phyloP scores from a whole-genome alignment of 805 yeast genomes.

The Starmera quercuum region DNA sequence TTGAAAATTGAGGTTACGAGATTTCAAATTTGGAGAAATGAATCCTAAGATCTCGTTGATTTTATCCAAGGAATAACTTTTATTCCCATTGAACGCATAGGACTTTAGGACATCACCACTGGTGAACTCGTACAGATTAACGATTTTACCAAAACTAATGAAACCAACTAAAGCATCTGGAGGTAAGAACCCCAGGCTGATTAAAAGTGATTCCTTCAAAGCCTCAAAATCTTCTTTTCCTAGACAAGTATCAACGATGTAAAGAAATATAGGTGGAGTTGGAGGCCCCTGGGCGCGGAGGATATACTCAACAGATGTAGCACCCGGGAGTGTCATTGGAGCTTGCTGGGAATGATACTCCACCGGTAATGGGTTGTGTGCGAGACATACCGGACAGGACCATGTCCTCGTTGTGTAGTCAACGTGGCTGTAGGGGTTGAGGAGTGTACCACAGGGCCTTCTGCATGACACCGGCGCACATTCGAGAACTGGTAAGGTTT shows the following conservation, averaged over 20 bases:
- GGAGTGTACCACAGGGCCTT: constrained; percentile 41
- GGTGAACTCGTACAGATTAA: constrained; percentile 47
- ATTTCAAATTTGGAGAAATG: constrained; percentile 24
- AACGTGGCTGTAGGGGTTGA: constrained; percentile 39
- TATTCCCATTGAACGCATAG: constrained; percentile 49
- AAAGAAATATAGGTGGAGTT: constrained; percentile 38
- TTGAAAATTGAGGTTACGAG: neutral
- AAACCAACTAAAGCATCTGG: constrained; percentile 49
- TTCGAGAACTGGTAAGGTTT: constrained; percentile 28
- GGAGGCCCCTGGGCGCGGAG: constrained; percentile 28
- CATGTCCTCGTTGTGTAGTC: constrained; percentile 29
- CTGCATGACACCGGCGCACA: constrained; percentile 41
- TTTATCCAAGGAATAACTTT: constrained; percentile 39
- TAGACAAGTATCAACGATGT: constrained; percentile 50
- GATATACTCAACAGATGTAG: constrained; percentile 46
- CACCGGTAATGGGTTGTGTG: constrained; percentile 33
- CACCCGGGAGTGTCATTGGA: constrained; percentile 29
- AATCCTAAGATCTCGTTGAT: constrained; percentile 40
- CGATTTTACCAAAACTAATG: constrained; percentile 52
- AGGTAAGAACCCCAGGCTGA: constrained; percentile 42
- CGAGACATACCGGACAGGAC: constrained; percentile 51
- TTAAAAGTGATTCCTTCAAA: constrained; percentile 40
- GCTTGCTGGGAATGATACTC: constrained; percentile 18
- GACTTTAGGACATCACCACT: constrained; percentile 24
- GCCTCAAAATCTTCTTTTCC: constrained; percentile 43